These are phyloP conservation scores for Yarrowia osloensis DNA, from an alignment of 805 yeast genomes.

Conservation along the genomic window DNA sequence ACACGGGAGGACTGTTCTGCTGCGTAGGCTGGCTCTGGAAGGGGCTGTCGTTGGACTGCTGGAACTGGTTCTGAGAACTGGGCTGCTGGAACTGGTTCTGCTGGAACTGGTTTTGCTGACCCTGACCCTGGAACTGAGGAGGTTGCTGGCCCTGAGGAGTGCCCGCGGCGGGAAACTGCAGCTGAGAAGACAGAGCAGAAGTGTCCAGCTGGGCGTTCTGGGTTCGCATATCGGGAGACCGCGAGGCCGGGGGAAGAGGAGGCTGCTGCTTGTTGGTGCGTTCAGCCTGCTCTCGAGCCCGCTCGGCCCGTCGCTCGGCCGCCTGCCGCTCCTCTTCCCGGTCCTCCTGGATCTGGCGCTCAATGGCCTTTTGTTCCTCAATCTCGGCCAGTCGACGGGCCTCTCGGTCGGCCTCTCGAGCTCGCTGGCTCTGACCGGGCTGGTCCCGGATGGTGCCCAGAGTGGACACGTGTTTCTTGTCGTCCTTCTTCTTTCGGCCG, in stretches of 20 bases:
- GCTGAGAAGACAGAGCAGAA: constrained; percentile 11
- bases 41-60: background rate
- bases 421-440: constrained; percentile 17
- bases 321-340: constrained; percentile 21
- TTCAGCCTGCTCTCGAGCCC: constrained; percentile 17
- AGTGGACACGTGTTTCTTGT: constrained; percentile 9
- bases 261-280: constrained; percentile 23
- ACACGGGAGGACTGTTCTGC: constrained; percentile 13
- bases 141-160: constrained; percentile 9
- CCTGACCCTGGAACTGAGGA: background rate
- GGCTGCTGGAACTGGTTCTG: background rate
- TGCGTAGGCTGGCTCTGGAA: background rate
- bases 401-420: constrained; percentile 26
- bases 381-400: constrained; percentile 9
- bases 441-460: constrained; percentile 14
- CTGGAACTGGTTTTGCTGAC: background rate
- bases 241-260: constrained; percentile 18
- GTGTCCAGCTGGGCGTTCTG: constrained; percentile 12
- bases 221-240: constrained; percentile 22
- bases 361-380: constrained; percentile 29
- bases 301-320: constrained; percentile 18
- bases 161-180: constrained; percentile 16
- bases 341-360: constrained; percentile 29
- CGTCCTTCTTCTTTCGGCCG: constrained; percentile 39
- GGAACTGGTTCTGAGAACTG: background rate